A percentile compares a stretch with the other conserved stretches of the same genome.
Conservation (phyloP, 768 basidiomycete species). For the Filobasidium wieringae region DNA sequence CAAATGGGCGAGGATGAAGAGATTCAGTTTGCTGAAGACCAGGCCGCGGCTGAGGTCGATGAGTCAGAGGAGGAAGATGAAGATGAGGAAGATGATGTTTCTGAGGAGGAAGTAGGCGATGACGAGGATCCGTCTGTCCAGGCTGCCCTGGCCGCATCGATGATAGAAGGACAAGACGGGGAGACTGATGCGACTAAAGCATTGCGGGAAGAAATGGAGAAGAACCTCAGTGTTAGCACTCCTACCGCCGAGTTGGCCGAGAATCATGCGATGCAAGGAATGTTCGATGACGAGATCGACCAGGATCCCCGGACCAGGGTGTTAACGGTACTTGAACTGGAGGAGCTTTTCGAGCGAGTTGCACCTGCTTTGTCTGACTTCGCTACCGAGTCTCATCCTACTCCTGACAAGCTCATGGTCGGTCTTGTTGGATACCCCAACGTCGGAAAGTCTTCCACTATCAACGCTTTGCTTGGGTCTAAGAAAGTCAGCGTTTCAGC, state of each 20-base stretch:
- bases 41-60: slow-evolving; percentile 45
- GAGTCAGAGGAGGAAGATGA: slow-evolving; percentile 38
- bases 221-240: not conserved
- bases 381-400: slow-evolving; percentile 26
- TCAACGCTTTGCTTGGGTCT: slow-evolving; percentile 89
- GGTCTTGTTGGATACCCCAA: slow-evolving; percentile 92
- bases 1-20: slow-evolving; percentile 56
- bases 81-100: slow-evolving; percentile 27
- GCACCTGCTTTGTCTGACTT: slow-evolving; percentile 34
- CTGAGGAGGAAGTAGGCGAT: slow-evolving; percentile 15
- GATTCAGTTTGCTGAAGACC: slow-evolving; percentile 55
- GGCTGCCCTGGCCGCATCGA: not conserved
- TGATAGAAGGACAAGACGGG: not conserved
- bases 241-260: slow-evolving; percentile 1
- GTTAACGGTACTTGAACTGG: slow-evolving; percentile 73
- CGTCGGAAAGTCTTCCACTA: slow-evolving; percentile 97
- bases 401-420: slow-evolving; percentile 30
- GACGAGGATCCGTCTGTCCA: not conserved
- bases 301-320: slow-evolving; percentile 52
- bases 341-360: slow-evolving; percentile 54
- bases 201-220: not conserved
- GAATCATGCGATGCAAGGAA: not conserved
- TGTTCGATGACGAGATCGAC: slow-evolving; percentile 8
- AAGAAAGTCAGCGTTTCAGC: slow-evolving; percentile 98
- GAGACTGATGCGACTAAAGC: not conserved